Evolutionary conservation across 108 stramenopile genomes (phyloP), one percentile per base, ranked within the genome.

Genomic region (Stephanodiscus minutulus): DNA sequence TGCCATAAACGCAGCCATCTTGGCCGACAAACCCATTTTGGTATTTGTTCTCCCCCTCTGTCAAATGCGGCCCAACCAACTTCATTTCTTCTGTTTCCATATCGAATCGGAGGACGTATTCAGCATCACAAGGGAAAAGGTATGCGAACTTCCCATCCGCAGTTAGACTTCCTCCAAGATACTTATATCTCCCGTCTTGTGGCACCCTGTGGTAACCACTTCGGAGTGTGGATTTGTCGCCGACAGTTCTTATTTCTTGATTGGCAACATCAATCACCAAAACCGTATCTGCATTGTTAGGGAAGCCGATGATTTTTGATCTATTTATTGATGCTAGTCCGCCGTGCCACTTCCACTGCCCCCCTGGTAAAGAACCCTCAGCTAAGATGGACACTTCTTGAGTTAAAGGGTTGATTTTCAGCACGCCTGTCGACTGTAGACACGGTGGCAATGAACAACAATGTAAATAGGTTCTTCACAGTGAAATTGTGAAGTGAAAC

Each of bases 331-430:
- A 73, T 47, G 74, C 83, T 49, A 86, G 66, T 8, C 89, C 89
- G 54, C 89, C 89, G 64, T 90, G 89, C 86, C 86, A 90, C 70
- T 90, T 87, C 87, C 87, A 89, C 24, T 68, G 60, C 4, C 88
- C 88, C 53, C 48, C 60, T 8, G 84, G 85, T 6, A 87, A 49
- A 21, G 84, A 60, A 28, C 69, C 69, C 47, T 68, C 72, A 15
- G 66, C 68, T 31, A 86, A 46, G 6, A 84, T 53, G 13, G 57
- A 68, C 4, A 82, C 77, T 66, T 85, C 82, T 50, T 89, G 82
- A 1, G 81, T 83, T 24, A 9, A 21, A 5, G 88, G 88, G 68
- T 86, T 55, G 59, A 90, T 90, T 49, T 87, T 84, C 21, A 90
- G 61, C 8, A 90, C 89, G 11, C 80, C 75, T 0, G 60, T 73